These are phyloP conservation scores for Paracorniculantispora psalliotae DNA, from an alignment of 2,329 filamentous ascomycete species.

Conservation along the genomic window DNA sequence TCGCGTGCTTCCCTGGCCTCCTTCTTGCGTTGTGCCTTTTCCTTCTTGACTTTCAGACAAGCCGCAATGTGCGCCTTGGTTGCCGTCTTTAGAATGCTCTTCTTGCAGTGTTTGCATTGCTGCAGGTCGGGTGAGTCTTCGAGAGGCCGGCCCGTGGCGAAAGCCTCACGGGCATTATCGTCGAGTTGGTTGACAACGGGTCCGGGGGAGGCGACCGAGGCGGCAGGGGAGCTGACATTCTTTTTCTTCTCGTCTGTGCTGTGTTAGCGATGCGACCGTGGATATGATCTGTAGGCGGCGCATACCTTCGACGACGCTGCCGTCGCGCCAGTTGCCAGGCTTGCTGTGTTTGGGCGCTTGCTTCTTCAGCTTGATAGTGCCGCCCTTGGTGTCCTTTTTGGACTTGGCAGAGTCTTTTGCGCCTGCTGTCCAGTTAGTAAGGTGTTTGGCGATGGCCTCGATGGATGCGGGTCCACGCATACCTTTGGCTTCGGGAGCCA, in stretches of 20 bases:
- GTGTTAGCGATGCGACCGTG: background rate
- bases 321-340: conserved; percentile 67
- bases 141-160: conserved; percentile 74
- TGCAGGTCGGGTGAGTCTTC: conserved; percentile 75
- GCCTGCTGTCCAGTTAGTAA: conserved; percentile 28
- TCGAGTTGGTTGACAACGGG: conserved; percentile 66
- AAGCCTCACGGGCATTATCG: conserved; percentile 70
- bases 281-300: background rate
- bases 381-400: conserved; percentile 48
- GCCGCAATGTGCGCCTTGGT: conserved; percentile 76
- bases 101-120: conserved; percentile 92
- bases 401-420: conserved; percentile 58
- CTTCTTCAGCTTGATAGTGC: conserved; percentile 59
- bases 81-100: conserved; percentile 70
- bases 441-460: background rate
- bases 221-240: conserved; percentile 38
- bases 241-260: conserved; percentile 50
- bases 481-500: conserved; percentile 15
- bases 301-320: conserved; percentile 58
- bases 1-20: conserved; percentile 68
- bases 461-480: background rate
- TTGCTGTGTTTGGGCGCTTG: conserved; percentile 57
- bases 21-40: conserved; percentile 73
- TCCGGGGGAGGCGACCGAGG: conserved; percentile 43
- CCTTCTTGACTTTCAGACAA: conserved; percentile 80